Base-by-base conservation (phyloP, 2,329 filamentous ascomycete genomes). In the Talaromyces islandicus region DNA sequence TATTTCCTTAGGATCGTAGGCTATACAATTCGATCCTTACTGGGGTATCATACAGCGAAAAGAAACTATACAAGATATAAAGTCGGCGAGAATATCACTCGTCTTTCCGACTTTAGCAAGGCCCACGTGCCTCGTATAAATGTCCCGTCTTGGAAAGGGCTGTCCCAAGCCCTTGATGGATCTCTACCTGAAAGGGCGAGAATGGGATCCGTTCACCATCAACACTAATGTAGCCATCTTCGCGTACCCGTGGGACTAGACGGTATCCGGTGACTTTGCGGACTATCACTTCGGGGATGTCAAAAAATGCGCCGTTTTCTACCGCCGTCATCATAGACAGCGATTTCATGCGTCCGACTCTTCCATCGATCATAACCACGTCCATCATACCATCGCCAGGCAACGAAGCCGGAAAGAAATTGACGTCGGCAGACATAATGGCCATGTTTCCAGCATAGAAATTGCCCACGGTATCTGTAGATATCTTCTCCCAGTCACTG, bases 371-470 rank as follows among this genome's bases (percentile, higher is more conserved):
- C 56, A 85, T 89, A 60, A 97, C 82, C 11, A 97, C 80, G 72
- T 99, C 94, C 77, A 96, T 85, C 63, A 88, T 82, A 11, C 93
- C 94, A 69, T 99, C 94, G 51, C 86, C 86, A 14, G 92, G 89
- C 9, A 93, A 82, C 0, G 93, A 84, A 1, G 90, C 88, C 2
- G 27, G 91, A 81, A 81, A 99, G 78, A 97, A 96, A 69, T 92
- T 91, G 61, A 88, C 83, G 64, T 93, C 88, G 12, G 91, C 83
- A 0, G 92, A 88, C 91, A 99, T 93, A 74, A 89, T 95, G 25
- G 89, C 86, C 88, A 97, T 95, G 72, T 97, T 99, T 63, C 94
- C 94, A 32, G 88, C 90, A 75, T 95, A 97, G 73, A 99, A 96
- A 69, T 91, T 97, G 53, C 92, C 92, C 59, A 99, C 79, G 30